A percentile compares a stretch with the other conserved stretches of the same genome.
These are phyloP conservation scores for Penicillium angulare DNA, from an alignment of 495 filamentous ascomycete species.

Conservation along the genomic window DNA sequence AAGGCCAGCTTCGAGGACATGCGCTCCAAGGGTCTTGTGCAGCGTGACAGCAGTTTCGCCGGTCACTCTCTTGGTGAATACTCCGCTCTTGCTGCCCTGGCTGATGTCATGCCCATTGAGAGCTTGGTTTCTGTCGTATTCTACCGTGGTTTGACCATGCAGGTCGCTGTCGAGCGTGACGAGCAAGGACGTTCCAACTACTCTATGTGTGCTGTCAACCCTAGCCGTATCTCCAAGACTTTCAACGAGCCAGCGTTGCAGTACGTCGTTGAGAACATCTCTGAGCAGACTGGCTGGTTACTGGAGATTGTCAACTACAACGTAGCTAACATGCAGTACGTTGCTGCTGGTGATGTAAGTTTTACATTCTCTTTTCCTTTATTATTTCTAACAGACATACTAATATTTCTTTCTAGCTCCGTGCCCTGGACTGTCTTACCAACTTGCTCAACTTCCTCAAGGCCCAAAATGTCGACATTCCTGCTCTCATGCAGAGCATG, in stretches of 20 bases:
- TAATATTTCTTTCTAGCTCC: conserved; percentile 52
- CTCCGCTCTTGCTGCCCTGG: conserved; percentile 91
- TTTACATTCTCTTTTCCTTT: neutral
- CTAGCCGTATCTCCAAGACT: conserved; percentile 92
- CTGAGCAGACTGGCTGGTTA: conserved; percentile 90
- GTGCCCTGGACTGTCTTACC: conserved; percentile 90
- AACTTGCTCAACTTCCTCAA: conserved; percentile 93
- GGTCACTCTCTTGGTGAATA: conserved; percentile 99
- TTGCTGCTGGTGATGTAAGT: conserved; percentile 83
- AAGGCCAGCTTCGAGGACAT: conserved; percentile 99
- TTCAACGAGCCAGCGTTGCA: conserved; percentile 97
- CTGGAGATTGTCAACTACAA: conserved; percentile 99
- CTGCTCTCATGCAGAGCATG: conserved; percentile 80
- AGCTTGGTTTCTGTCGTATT: conserved; percentile 97
- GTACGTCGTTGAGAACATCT: conserved; percentile 89
- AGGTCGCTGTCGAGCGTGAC: conserved; percentile 97
- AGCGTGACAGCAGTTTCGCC: conserved; percentile 93
- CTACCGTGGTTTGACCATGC: conserved; percentile 98
- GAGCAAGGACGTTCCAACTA: conserved; percentile 91
- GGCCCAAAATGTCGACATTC: conserved; percentile 92
- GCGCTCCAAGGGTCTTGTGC: conserved; percentile 93
- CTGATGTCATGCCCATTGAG: conserved; percentile 99
- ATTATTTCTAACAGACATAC: conserved; percentile 12
- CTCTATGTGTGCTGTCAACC: conserved; percentile 98
- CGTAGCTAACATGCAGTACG: conserved; percentile 97